Base-by-base conservation (phyloP, 192 early-diverging fungal genomes). In the Phycomyces blakesleeanus region DNA sequence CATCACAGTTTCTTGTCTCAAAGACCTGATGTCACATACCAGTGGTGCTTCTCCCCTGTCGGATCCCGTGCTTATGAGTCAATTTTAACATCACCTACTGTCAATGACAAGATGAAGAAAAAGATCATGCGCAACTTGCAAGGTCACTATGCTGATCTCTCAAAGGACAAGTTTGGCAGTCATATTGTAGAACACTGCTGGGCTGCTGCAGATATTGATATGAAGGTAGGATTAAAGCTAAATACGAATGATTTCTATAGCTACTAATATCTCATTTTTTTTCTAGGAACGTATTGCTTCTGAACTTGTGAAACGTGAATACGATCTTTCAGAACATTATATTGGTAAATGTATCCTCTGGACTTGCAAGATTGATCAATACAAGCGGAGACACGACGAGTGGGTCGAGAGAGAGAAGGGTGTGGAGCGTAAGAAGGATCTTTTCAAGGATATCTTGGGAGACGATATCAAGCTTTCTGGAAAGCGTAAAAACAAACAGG, bases 171-270 rank as follows among this genome's bases (percentile, higher is more conserved):
- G 64, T 93, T 83, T 70, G 91, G 89, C 41, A 85, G 84, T 52
- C 88, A 89, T 64, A 76, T 92, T 8, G 87, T 95, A 11, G 93
- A 95, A 57, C 85, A 86, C 54, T 85, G 83, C 62, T 95, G 89
- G 89, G 64, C 72, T 25, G 80, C 81, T 9, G 83, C 87, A 3
- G 89, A 92, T 56, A 81, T 93, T 5, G 81, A 85, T 24, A 73
- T 83, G 58, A 90, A 91, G 74, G 73, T 70, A 63, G 39, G 27
- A n/a, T 29, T 22, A 3, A 15, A 7, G n/a, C n/a, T n/a, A n/a
- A n/a, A n/a, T n/a, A n/a, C n/a, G n/a, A n/a, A n/a, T n/a, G n/a
- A n/a, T n/a, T n/a, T n/a, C n/a, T n/a, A n/a, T n/a, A n/a, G n/a
- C n/a, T 14, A 14, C 44, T 47, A 14, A 15, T 47, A 18, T 37